Base-by-base conservation (phyloP, 2,329 filamentous ascomycete species). In the Pestalotiopsis fici region DNA sequence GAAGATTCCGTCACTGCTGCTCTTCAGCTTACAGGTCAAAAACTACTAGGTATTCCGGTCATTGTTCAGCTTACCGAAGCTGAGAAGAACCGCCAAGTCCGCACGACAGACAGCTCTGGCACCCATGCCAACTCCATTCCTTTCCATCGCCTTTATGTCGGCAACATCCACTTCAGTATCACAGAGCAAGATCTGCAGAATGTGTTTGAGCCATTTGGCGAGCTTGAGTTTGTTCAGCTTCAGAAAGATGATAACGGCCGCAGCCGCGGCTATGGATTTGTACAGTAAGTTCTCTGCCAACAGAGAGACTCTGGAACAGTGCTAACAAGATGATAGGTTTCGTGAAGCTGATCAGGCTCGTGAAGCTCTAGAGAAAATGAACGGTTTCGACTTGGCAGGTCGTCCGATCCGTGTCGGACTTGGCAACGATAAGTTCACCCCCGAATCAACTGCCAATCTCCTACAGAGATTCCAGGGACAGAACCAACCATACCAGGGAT, bases 341-440 rank as follows among this genome's bases (percentile, higher is more conserved):
- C 91, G 92, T 76, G 93, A 98, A 77, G 94, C 95, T 68, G 89
- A 90, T 71, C 91, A 98, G 81, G 96, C 96, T 77, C 93, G 95
- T 78, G 93, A 97, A 80, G 97, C 96, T 69, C 86, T 99, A 71
- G 94, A 98, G 81, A 97, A 98, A 83, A 98, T 99, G 95, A 99
- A 99, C 82, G 95, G 95, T 71, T 99, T 98, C 83, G 96, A 98
- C 83, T 90, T 99, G 74, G 96, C 96, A 76, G 95, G 95, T 82
- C 95, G 96, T 79, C 94, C 95, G 71, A 98, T 99, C 80, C 94
- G 96, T 79, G 97, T 99, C 81, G 96, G 96, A 82, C 93, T 99
- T 85, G 96, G 96, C 83, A 99, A 98, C 85, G 96, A 99, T 93
- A 98, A 98, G 89, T 98, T 98, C 83, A 98, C 95, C 82, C 93